Evolutionary conservation across 192 early-diverging fungal species (phyloP).

Genomic region (Phycomyces nitens): DNA sequence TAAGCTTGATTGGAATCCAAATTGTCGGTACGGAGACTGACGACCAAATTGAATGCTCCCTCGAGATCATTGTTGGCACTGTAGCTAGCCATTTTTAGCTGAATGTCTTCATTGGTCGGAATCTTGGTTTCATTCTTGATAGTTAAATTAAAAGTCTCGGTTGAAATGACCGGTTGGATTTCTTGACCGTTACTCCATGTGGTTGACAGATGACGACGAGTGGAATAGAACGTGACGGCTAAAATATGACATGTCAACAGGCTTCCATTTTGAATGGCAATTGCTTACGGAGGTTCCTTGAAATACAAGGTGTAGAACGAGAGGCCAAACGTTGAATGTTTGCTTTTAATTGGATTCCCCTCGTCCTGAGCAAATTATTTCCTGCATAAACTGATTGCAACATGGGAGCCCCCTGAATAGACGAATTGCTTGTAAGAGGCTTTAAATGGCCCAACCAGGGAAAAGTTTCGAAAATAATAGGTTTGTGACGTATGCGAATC

Average conservation of each 20-base stretch:
- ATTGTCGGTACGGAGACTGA: too few species aligned
- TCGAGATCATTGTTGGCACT: too few species aligned
- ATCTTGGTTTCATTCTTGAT: too few species aligned
- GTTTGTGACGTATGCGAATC: background rate
- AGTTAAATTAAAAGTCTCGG: too few species aligned
- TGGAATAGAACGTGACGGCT: background rate
- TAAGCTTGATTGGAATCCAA: background rate
- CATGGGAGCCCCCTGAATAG: background rate
- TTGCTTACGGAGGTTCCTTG: background rate
- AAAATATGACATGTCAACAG: background rate
- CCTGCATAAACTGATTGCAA: constrained; percentile 1
- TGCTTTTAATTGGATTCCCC: background rate
- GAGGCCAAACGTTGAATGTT: background rate
- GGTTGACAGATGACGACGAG: background rate
- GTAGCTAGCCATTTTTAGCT: too few species aligned
- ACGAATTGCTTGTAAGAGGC: background rate
- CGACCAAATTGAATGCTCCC: too few species aligned
- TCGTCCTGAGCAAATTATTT: background rate
- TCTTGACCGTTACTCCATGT: background rate
- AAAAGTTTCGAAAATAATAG: background rate
- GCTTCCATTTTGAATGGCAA: background rate
- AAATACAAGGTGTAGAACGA: background rate
- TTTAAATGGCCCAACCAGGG: too few species aligned
- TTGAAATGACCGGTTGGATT: too few species aligned
- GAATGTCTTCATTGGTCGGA: too few species aligned